Base-by-base conservation (phyloP, 345 rosid genomes). In the Pugionium cornutum region DNA sequence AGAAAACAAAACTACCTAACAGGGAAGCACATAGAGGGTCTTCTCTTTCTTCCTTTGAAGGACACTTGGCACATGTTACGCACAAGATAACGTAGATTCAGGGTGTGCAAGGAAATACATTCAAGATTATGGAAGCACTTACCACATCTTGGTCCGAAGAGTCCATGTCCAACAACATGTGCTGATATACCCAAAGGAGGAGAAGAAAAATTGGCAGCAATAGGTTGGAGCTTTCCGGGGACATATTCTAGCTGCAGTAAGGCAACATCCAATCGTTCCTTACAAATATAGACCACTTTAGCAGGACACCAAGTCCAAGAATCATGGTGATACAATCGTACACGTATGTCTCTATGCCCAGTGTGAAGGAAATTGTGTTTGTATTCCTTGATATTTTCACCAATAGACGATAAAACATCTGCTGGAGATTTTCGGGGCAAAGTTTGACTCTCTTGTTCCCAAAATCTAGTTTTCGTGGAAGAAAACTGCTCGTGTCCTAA, bases 111-210 rank as follows among this genome's bases (percentile, higher is more conserved):
- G 9, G 6, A 52, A 64, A 31, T 18, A 32, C 48, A 40, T 30
- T 34, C 56, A 29, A 58, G 29, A 48, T 5, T 4, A 66, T 45
- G 70, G 46, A 55, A 54, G 53, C 43, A 18, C 58, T 68, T 82
- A 89, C 98, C 97, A 66, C 96, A 77, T 87, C 84, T 82, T 44
- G 96, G 98, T 73, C 95, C 96, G 33, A n/a, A n/a, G 18, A 91
- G 81, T 56, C 95, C 98, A 66, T 91, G 96, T 55, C 96, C 99
- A 67, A 90, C 81, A 51, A 94, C 83, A 76, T 79, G 89, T 25
- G 81, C 89, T 62, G 81, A 67, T 50, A 96, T 77, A 68, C 96
- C 99, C 76, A 82, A 65, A 66, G 79, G 50, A 37, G n/a, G 92
- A 64, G 76, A 78, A 11, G 73, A 58, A 72, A 73, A 75, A 52